Conservation (phyloP, 2,329 filamentous ascomycete species). For the Mollisia scopiformis region DNA sequence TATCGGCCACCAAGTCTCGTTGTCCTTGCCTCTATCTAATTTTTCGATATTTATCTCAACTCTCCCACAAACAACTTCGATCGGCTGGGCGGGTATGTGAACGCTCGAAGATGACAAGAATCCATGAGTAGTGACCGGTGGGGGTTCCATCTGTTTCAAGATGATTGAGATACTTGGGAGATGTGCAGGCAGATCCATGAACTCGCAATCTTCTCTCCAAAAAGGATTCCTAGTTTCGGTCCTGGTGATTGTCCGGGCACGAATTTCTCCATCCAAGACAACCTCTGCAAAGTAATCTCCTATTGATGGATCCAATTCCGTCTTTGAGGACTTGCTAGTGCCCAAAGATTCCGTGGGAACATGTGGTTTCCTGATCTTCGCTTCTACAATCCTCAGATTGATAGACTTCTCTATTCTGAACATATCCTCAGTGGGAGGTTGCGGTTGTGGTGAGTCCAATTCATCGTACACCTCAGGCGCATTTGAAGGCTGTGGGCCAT, state of each 20-base stretch:
- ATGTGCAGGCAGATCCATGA: constrained; percentile 70
- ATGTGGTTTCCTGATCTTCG: constrained; percentile 49
- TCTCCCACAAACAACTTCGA: constrained; percentile 64
- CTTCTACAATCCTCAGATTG: constrained; percentile 61
- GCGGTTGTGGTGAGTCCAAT: constrained; percentile 8
- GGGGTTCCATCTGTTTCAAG: constrained; percentile 64
- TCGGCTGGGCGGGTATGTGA: constrained; percentile 35
- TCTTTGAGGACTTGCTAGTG: constrained; percentile 29
- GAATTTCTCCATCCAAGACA: constrained; percentile 77
- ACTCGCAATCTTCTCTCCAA: constrained; percentile 80
- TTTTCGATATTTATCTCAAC: constrained; percentile 79
- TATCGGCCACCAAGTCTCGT: constrained; percentile 88
- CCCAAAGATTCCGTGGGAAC: constrained; percentile 36
- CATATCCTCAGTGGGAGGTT: constrained; percentile 44
- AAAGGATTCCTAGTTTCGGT: constrained; percentile 74
- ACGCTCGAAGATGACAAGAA: constrained; percentile 35
- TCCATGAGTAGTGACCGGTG: constrained; percentile 27
- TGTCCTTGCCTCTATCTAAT: constrained; percentile 74
- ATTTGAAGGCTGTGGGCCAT: constrained; percentile 48
- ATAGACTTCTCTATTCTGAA: constrained; percentile 67
- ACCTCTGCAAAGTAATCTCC: constrained; percentile 82
- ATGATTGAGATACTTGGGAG: constrained; percentile 72
- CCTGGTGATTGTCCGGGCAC: constrained; percentile 75
- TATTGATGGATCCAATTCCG: constrained; percentile 49
- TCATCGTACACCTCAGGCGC: constrained; percentile 21